Evolutionary conservation across 306 rosid genomes (phyloP).

Genomic region (Prunus campanulata): DNA sequence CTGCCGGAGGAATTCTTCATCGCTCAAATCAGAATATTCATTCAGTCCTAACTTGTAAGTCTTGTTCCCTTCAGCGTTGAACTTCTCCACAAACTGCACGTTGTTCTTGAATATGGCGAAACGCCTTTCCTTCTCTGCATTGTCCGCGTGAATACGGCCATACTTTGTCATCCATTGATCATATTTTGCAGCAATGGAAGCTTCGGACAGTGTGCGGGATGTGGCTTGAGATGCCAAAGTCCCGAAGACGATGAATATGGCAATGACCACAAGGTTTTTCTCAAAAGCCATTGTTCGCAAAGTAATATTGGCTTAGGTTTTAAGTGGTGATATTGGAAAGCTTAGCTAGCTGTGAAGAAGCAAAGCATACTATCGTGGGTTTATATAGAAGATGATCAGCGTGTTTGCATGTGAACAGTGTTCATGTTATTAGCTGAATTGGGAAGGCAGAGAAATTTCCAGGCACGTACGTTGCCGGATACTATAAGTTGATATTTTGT

Average conservation of each 20-base stretch:
- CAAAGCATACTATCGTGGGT: no score
- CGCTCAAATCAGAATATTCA: not conserved
- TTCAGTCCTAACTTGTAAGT: slow-evolving; percentile 30
- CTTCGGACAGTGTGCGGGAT: slow-evolving; percentile 14
- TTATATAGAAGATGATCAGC: no score
- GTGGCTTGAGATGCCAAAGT: slow-evolving; percentile 23
- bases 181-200: slow-evolving; percentile 6
- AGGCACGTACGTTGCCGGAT: no score
- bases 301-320: not conserved
- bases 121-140: slow-evolving; percentile 28
- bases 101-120: slow-evolving; percentile 29
- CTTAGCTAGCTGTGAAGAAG: no score
- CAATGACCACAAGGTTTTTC: not conserved
- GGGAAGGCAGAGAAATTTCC: no score
- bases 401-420: no score
- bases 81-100: slow-evolving; percentile 25
- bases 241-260: slow-evolving; percentile 9
- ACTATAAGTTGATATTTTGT: no score
- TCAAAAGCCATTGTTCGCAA: not conserved
- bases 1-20: no score
- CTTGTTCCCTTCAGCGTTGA: slow-evolving; percentile 21
- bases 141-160: slow-evolving; percentile 14
- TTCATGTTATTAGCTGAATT: no score
- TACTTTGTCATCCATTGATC: slow-evolving; percentile 32
- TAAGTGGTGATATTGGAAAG: no score